Base-by-base conservation (phyloP, 1,284 basidiomycete genomes). In the Apiotrichum sp. region DNA sequence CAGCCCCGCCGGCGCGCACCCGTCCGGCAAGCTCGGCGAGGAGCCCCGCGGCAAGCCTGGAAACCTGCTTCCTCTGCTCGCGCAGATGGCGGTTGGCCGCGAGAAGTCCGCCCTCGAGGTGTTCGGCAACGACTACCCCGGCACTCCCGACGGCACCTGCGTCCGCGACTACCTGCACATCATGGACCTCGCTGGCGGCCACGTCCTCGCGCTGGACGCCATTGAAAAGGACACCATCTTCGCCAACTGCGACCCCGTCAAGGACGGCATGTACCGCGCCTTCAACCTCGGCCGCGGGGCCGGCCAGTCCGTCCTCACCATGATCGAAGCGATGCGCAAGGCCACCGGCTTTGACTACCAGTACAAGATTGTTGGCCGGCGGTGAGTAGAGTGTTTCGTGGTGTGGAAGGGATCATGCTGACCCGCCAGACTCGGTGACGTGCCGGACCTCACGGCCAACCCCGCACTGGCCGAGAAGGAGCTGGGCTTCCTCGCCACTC, bases 81-180 rank as follows among this genome's bases (percentile, higher is more conserved):
- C 93, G 4, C 93, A 97, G 57, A 98, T 98, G 83, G 93, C 96
- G 3, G 80, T 93, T 53, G 96, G 96, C 43, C 86, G 92, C 62
- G 84, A 93, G 67, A 84, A 87, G 63, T 85, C 88, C 58, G 78
- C 84, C 8, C 80, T 99, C 56, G 88, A 93, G 73, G 89, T 99
- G 11, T 98, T 98, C 72, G 96, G 96, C 49, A 91, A 96, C 73
- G 93, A 99, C 77, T 99, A 97, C 77, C 93, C 93, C 33, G 98
- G 59, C 53, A 40, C 47, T 31, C 59, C 88, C 40, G 95, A 99
- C 73, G 95, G 95, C 14, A 98, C 93, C 5, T 97, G 93, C 68
- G 89, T 96, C 34, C 88, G 96, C 55, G 96, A 99, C 79, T 99
- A 98, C 79, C 83, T 99, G 34, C 96, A 99, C 77, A 85, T 98